Evolutionary conservation across 2,329 filamentous ascomycete genomes (phyloP), one percentile per base, ranked within the genome.

Genomic region (Parastagonospora avenae): DNA sequence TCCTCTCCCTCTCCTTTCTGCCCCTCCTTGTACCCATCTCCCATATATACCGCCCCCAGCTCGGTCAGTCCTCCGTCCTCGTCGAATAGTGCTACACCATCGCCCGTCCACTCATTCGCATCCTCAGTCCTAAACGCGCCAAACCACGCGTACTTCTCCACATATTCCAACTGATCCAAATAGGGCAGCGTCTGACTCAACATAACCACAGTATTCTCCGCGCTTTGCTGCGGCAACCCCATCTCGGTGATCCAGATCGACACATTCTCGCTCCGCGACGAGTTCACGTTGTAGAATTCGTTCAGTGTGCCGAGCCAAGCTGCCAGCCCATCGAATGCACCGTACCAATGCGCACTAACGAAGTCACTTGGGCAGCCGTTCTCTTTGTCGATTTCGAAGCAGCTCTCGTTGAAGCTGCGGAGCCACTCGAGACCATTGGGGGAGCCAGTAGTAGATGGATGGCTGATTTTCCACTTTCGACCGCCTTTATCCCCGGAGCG

Each of bases 211-310:
- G 86, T 88, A 0, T 79, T 74, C 0, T 71, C 53, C 7, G 89
- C 79, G 32, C 81, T 76, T 55, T 82, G 78, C 53, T 88, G 75
- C 48, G 78, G 73, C 33, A 82, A 79, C 39, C 87, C 90, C 72
- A 89, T 89, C 71, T 94, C 90, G 16, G 90, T 94, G 8, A 93
- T 77, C 90, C 90, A 94, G 50, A 92, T 83, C 55, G 62, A 70
- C 33, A 73, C 29, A 3, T 57, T 56, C 5, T 48, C 15, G 6
- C 82, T 77, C 60, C 68, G 67, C 2, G 82, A 79, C 61, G 71
- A 70, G 80, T 86, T 77, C 28, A 55, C 61, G 32, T 73, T 73
- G 57, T 79, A 80, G 16, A 76, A 77, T 27, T 79, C 80, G 39
- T 80, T 75, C 42, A 85, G 79, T 51, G 85, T 80, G 4, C 85